Evolutionary conservation across 2,329 filamentous ascomycete genomes (phyloP).

Genomic region (Polytolypa hystricis): DNA sequence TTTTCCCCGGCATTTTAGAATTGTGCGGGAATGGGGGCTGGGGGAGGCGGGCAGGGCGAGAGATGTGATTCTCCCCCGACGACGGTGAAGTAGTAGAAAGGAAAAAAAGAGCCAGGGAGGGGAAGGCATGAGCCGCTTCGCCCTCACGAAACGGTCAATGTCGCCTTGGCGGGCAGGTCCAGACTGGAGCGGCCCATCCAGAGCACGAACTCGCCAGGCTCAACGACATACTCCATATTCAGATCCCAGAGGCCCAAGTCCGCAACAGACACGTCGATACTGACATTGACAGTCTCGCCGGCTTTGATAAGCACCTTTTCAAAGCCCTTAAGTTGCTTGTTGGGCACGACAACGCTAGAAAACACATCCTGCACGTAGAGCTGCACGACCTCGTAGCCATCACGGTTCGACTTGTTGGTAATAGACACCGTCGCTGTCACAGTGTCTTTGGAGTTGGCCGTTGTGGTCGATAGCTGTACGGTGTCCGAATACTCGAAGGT

Average conservation of each 20-base stretch:
- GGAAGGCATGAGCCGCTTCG: no score
- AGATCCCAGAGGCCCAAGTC: slow-evolving; percentile 47
- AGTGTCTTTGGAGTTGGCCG: slow-evolving; percentile 42
- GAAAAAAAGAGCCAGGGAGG: no score
- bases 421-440: slow-evolving; percentile 51
- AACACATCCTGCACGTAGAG: slow-evolving; percentile 55
- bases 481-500: slow-evolving; percentile 48
- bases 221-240: slow-evolving; percentile 61
- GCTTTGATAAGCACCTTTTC: slow-evolving; percentile 52
- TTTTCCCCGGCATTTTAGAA: no score
- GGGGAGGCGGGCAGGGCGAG: background rate
- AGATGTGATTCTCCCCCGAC: no score
- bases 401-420: slow-evolving; percentile 46
- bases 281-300: slow-evolving; percentile 46
- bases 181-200: slow-evolving; percentile 44
- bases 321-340: slow-evolving; percentile 55
- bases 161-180: slow-evolving; percentile 24
- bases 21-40: no score
- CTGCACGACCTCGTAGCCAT: slow-evolving; percentile 58
- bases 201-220: slow-evolving; percentile 56
- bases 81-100: no score
- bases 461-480: slow-evolving; percentile 27
- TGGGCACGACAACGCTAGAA: slow-evolving; percentile 52
- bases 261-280: slow-evolving; percentile 40
- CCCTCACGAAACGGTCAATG: slow-evolving; percentile 12